These are phyloP conservation scores for Biancaea sappan DNA, from an alignment of 306 rosid genomes.

Conservation along the genomic window DNA sequence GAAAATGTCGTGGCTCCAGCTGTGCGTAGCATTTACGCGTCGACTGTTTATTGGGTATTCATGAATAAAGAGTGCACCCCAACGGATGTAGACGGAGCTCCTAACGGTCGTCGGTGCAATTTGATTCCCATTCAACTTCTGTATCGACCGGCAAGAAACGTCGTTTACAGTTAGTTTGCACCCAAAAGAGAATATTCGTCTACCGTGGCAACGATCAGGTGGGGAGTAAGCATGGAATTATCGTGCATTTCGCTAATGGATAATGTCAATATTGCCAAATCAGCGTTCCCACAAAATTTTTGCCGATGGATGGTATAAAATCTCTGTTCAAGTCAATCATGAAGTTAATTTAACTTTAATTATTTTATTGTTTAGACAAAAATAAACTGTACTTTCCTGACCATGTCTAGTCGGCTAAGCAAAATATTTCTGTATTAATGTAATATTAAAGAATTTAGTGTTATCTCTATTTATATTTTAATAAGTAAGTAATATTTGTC, in stretches of 20 bases:
- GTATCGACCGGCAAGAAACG: constrained; percentile 28
- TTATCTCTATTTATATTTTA: too few species aligned
- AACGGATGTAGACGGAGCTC: constrained; percentile 30
- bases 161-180: constrained; percentile 4
- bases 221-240: neutral
- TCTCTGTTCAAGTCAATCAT: neutral
- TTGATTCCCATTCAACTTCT: neutral
- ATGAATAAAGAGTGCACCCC: constrained; percentile 28
- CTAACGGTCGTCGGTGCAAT: constrained; percentile 44
- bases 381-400: neutral
- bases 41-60: neutral
- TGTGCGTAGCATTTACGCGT: constrained; percentile 21
- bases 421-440: too few species aligned
- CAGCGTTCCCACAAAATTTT: neutral
- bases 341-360: neutral
- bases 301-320: neutral
- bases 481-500: too few species aligned
- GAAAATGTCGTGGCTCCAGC: constrained; percentile 37
- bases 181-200: constrained; percentile 3
- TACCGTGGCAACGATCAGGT: neutral
- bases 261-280: neutral
- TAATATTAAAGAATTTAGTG: too few species aligned
- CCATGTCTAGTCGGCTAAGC: neutral
- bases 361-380: too few species aligned
- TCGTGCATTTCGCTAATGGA: neutral